phyloP scores from a whole-genome alignment of 441 rosid genomes.

The Theobroma grandiflorum region DNA sequence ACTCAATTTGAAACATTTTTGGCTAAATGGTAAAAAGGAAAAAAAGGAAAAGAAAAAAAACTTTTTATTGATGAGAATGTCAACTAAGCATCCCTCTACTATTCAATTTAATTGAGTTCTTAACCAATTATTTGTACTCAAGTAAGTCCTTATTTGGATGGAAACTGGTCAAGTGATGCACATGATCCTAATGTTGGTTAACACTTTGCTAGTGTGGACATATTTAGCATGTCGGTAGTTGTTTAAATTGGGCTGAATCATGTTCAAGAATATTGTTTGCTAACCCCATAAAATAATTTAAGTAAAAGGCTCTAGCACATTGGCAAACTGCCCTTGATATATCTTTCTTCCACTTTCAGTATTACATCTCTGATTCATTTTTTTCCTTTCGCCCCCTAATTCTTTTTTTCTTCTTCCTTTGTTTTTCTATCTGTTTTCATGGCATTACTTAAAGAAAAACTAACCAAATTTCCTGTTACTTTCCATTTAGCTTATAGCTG shows the following conservation, averaged over 20 bases:
- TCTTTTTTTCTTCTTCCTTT: background rate
- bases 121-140: no score
- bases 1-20: no score
- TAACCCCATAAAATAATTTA: background rate
- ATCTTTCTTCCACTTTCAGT: conserved; percentile 4
- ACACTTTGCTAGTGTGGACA: no score
- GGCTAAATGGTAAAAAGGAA: no score
- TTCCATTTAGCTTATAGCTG: conserved; percentile 83
- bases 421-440: background rate
- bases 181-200: no score
- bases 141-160: no score
- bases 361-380: background rate
- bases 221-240: background rate
- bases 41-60: no score
- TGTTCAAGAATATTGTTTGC: background rate
- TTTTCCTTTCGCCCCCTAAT: conserved; percentile 21
- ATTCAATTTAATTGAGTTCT: no score
- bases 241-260: background rate
- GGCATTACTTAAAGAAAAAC: conserved; percentile 19
- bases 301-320: background rate
- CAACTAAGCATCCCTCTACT: no score
- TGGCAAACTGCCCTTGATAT: background rate
- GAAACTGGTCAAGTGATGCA: no score
- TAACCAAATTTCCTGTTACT: conserved; percentile 15
- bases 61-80: no score